Conservation (phyloP, 2,329 filamentous ascomycete species). For the Phyllosticta citrichinensis region DNA sequence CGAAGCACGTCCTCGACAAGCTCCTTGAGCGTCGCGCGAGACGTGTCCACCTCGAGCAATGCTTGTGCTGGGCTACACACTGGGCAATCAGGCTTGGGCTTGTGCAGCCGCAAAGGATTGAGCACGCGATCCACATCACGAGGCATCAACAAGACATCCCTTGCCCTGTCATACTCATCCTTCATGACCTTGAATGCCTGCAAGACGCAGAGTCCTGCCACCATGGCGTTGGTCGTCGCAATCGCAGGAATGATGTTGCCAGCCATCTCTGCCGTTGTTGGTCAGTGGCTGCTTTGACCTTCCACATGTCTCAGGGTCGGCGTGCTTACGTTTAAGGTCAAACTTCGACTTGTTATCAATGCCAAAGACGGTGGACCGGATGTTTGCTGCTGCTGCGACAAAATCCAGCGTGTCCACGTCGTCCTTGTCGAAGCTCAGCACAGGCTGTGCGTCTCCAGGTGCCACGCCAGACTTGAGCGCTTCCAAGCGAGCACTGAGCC, state of each 20-base stretch:
- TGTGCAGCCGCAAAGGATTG: constrained; percentile 43
- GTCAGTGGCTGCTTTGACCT: background rate
- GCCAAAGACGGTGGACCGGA: constrained; percentile 79
- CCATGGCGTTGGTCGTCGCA: constrained; percentile 94
- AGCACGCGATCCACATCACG: constrained; percentile 52
- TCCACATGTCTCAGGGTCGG: background rate
- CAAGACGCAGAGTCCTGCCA: constrained; percentile 82
- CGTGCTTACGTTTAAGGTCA: constrained; percentile 64
- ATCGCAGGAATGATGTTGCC: constrained; percentile 99
- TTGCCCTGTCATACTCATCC: constrained; percentile 58
- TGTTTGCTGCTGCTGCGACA: constrained; percentile 80
- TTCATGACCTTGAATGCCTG: constrained; percentile 85
- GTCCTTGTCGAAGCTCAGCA: constrained; percentile 91
- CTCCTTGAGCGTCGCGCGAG: constrained; percentile 64
- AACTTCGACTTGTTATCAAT: constrained; percentile 87
- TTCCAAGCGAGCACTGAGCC: constrained; percentile 64
- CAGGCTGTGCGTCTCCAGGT: constrained; percentile 40
- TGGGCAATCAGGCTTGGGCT: constrained; percentile 72
- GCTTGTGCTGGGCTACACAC: constrained; percentile 70
- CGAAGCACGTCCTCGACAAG: constrained; percentile 68
- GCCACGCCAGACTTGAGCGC: constrained; percentile 49
- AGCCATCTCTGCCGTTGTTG: constrained; percentile 62
- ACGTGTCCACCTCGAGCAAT: constrained; percentile 57
- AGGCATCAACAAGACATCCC: constrained; percentile 75
- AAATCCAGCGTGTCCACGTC: constrained; percentile 93